These are phyloP conservation scores for Henckelia pumila DNA, from an alignment of 257 asterid genomes.

Conservation along the genomic window DNA sequence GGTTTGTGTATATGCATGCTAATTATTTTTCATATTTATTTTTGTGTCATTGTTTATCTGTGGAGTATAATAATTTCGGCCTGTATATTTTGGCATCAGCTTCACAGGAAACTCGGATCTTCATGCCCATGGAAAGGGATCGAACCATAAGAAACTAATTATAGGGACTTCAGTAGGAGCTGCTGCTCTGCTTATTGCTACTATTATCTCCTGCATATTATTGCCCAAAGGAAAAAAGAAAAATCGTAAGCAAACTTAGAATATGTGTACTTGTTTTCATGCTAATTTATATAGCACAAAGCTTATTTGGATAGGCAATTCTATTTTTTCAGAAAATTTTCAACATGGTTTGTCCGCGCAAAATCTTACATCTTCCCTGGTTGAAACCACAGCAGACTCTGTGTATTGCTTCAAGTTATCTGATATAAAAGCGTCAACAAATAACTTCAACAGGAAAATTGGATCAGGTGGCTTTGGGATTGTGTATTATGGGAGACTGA, in stretches of 20 bases:
- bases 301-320: conserved; percentile 23
- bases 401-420: conserved; percentile 79
- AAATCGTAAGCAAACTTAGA: conserved; percentile 51
- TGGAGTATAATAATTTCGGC: too few species aligned
- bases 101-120: conserved; percentile 69
- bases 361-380: conserved; percentile 49
- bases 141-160: conserved; percentile 54
- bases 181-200: conserved; percentile 67
- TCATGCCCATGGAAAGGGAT: conserved; percentile 40
- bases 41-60: conserved; percentile 14
- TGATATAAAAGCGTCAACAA: conserved; percentile 83
- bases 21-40: conserved; percentile 3
- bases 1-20: not conserved
- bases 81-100: conserved; percentile 42
- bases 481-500: conserved; percentile 76
- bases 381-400: conserved; percentile 63
- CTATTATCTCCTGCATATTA: conserved; percentile 57
- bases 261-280: conserved; percentile 13
- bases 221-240: conserved; percentile 54
- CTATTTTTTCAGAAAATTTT: conserved; percentile 38
- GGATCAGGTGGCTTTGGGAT: conserved; percentile 98
- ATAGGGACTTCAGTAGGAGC: conserved; percentile 87
- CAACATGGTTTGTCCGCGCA: conserved; percentile 39
- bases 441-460: conserved; percentile 66
- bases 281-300: conserved; percentile 5